These are phyloP conservation scores for Suillus americanus DNA, from an alignment of 768 basidiomycete species.

Conservation along the genomic window DNA sequence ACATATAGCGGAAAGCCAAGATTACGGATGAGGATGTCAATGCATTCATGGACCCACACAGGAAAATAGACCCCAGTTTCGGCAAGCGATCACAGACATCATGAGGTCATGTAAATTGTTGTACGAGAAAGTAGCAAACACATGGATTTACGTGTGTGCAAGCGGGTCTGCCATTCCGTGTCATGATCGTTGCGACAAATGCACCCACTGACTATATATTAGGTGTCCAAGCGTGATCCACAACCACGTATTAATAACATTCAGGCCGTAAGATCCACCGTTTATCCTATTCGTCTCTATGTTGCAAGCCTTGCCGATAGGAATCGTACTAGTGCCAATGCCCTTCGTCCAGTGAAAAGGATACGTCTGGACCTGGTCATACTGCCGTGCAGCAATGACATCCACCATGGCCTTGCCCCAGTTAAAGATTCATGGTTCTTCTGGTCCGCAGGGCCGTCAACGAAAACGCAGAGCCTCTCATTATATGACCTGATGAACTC, in stretches of 20 bases:
- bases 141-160: neutral
- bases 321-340: neutral
- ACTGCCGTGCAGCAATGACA: too few species aligned
- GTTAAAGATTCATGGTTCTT: neutral
- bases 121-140: constrained; percentile 1
- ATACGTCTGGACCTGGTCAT: neutral
- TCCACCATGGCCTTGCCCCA: neutral
- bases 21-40: constrained; percentile 77
- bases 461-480: neutral
- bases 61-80: constrained; percentile 68
- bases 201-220: neutral
- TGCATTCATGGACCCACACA: constrained; percentile 76
- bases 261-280: neutral
- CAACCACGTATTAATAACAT: neutral
- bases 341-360: neutral
- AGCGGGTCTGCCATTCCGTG: neutral
- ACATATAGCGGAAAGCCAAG: constrained; percentile 66
- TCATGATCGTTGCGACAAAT: neutral
- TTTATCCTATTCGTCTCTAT: neutral
- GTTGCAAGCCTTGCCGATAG: neutral
- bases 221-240: neutral
- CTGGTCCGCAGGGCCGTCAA: neutral
- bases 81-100: constrained; percentile 33
- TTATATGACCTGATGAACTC: neutral
- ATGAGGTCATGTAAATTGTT: neutral